phyloP scores from a whole-genome alignment of 2,329 filamentous ascomycete genomes.

The Ploettnerulaceae sp. region DNA sequence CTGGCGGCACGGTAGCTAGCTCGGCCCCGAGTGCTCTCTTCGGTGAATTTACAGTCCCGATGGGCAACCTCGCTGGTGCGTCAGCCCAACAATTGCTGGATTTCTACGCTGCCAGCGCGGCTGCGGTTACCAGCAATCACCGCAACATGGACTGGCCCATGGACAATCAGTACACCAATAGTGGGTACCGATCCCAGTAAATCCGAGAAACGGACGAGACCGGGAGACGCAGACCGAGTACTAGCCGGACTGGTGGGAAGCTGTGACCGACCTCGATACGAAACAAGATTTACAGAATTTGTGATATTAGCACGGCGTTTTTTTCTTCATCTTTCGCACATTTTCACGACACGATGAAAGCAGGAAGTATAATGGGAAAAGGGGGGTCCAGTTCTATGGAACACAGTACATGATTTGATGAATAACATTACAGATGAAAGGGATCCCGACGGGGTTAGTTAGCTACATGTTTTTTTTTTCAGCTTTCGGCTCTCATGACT shows the following conservation, averaged over 20 bases:
- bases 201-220: not conserved
- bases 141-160: slow-evolving; percentile 27
- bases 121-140: slow-evolving; percentile 19
- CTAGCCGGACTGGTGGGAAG: slow-evolving; percentile 23
- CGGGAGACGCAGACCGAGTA: slow-evolving; percentile 3
- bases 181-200: slow-evolving; percentile 25
- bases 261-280: slow-evolving; percentile 6
- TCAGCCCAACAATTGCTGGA: slow-evolving; percentile 28
- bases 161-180: slow-evolving; percentile 24
- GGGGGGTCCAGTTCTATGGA: no score
- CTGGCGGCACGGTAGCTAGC: slow-evolving; percentile 22
- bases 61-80: slow-evolving; percentile 20
- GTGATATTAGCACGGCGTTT: slow-evolving; percentile 28
- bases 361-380: no score
- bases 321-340: slow-evolving; percentile 11
- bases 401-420: slow-evolving; percentile 4
- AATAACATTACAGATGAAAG: slow-evolving; percentile 8
- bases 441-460: slow-evolving; percentile 27
- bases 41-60: slow-evolving; percentile 27
- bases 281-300: slow-evolving; percentile 18
- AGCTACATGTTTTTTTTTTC: slow-evolving; percentile 9
- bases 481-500: slow-evolving; percentile 15
- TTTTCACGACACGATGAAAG: not conserved
- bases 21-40: slow-evolving; percentile 27
- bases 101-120: slow-evolving; percentile 29